These are phyloP conservation scores for Amyloporia xantha DNA, from an alignment of 768 basidiomycete species.

Conservation along the genomic window DNA sequence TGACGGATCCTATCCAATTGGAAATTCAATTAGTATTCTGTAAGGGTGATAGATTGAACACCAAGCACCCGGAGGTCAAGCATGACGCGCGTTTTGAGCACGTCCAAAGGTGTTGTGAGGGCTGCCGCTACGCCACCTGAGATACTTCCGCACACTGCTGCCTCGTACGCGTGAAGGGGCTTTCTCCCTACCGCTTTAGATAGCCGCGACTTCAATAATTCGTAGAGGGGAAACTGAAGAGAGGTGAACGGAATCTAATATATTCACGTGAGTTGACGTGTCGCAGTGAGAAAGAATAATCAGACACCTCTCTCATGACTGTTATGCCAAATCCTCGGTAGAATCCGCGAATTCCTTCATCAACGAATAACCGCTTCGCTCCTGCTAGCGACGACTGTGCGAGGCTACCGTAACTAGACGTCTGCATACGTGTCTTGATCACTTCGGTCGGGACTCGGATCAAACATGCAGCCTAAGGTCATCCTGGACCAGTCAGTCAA, in stretches of 20 bases:
- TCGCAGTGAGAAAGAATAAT: conserved; percentile 11
- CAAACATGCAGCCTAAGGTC: conserved; percentile 70
- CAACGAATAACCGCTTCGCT: conserved; percentile 46
- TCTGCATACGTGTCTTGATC: conserved; percentile 90
- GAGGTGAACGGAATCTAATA: conserved; percentile 91
- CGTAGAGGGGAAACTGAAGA: conserved; percentile 93
- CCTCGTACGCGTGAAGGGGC: conserved; percentile 61
- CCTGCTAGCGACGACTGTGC: conserved; percentile 55
- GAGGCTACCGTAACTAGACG: conserved; percentile 59
- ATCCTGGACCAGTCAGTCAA: conserved; percentile 8
- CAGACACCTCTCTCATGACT: conserved; percentile 53
- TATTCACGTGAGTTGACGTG: conserved; percentile 15
- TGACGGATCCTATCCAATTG: conserved; percentile 37
- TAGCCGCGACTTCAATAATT: conserved; percentile 68
- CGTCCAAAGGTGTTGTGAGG: conserved; percentile 90
- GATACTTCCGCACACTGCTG: conserved; percentile 84
- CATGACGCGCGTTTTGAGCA: conserved; percentile 97
- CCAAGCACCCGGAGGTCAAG: conserved; percentile 71
- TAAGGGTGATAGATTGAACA: neutral
- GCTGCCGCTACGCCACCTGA: conserved; percentile 90
- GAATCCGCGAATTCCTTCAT: conserved; percentile 70
- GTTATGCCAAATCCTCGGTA: conserved; percentile 86
- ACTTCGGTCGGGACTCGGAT: conserved; percentile 95
- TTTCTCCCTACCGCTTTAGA: conserved; percentile 49
- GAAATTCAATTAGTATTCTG: neutral